These are phyloP conservation scores for Gloeopeniophorella convolvens DNA, from an alignment of 768 basidiomycete species.

Conservation along the genomic window DNA sequence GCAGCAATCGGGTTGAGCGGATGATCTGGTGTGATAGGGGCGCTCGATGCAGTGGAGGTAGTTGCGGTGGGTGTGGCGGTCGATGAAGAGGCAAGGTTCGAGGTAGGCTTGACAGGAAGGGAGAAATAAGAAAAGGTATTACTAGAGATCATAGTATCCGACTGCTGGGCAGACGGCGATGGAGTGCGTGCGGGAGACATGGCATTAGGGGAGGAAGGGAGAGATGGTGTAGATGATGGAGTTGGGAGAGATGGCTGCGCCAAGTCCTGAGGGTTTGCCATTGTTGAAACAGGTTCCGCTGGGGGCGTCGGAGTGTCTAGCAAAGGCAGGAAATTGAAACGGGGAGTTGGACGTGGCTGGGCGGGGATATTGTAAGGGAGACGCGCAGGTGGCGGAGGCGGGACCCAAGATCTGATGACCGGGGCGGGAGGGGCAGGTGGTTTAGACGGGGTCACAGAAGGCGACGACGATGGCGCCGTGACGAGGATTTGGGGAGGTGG, in stretches of 20 bases:
- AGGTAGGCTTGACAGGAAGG: background rate
- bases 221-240: background rate
- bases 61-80: background rate
- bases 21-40: background rate
- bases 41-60: background rate
- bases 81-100: background rate
- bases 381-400: constrained; percentile 14
- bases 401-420: constrained; percentile 3
- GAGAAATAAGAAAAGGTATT: background rate
- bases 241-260: background rate
- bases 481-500: constrained; percentile 1
- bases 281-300: background rate
- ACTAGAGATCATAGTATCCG: too few relatives aligned
- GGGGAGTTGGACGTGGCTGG: constrained; percentile 10
- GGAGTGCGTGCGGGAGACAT: background rate
- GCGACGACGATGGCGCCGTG: background rate
- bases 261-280: background rate
- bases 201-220: background rate
- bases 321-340: constrained; percentile 19
- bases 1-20: background rate
- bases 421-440: background rate
- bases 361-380: constrained; percentile 16
- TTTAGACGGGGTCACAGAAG: background rate
- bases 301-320: constrained; percentile 8
- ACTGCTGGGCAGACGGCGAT: background rate